A percentile compares a stretch with the other conserved stretches of the same genome.
phyloP scores from a whole-genome alignment of 2,329 filamentous ascomycete species.

The Zopfia rhizophila region DNA sequence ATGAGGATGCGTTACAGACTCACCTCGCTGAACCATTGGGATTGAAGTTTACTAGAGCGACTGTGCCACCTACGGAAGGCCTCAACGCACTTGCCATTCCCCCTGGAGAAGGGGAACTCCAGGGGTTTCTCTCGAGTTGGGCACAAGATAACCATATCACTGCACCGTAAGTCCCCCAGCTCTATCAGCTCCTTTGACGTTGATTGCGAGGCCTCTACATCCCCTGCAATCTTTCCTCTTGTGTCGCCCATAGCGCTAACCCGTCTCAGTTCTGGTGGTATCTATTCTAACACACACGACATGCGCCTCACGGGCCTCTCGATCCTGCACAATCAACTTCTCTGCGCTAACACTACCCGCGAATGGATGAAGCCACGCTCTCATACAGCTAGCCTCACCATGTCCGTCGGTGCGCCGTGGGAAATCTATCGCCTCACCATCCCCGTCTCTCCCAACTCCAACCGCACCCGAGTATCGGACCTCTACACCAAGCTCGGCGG shows the following conservation, averaged over 20 bases:
- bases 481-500: constrained; percentile 10
- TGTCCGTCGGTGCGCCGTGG: constrained; percentile 27
- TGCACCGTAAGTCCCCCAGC: not conserved
- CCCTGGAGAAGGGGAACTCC: not conserved
- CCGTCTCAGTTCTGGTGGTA: constrained; percentile 18
- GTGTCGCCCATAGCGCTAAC: not conserved
- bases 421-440: constrained; percentile 24
- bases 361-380: constrained; percentile 26
- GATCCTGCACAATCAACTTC: constrained; percentile 22
- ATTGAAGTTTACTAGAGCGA: constrained; percentile 42
- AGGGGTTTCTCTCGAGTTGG: constrained; percentile 1
- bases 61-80: constrained; percentile 30
- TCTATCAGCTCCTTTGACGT: not conserved
- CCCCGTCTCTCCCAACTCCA: constrained; percentile 11
- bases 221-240: no score
- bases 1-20: constrained; percentile 40
- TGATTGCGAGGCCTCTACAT: no score
- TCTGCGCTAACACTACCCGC: constrained; percentile 14
- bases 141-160: not conserved
- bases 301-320: constrained; percentile 21
- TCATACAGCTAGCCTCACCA: constrained; percentile 19
- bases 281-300: constrained; percentile 22
- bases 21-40: constrained; percentile 49
- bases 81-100: constrained; percentile 46
- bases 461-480: constrained; percentile 8